These are phyloP conservation scores for Thielaviopsis musarum DNA, from an alignment of 2,329 filamentous ascomycete genomes.

Conservation along the genomic window DNA sequence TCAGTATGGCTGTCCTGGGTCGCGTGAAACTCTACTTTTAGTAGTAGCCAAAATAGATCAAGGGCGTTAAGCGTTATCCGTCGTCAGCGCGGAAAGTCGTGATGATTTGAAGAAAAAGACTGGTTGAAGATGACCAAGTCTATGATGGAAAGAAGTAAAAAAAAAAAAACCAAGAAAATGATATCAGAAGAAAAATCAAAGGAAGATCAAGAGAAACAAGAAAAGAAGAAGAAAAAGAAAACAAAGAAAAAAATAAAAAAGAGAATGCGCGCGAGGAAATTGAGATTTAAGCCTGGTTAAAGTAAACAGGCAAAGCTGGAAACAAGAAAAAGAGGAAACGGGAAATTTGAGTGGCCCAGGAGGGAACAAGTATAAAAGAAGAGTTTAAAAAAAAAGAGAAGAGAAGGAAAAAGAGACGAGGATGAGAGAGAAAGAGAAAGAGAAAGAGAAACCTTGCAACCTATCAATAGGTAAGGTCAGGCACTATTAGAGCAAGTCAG, in stretches of 20 bases:
- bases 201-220: conserved; percentile 5
- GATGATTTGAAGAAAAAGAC: no score
- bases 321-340: neutral
- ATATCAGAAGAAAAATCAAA: conserved; percentile 12
- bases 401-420: neutral
- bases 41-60: neutral
- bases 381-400: neutral
- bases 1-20: neutral
- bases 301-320: neutral
- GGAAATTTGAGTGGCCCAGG: conserved; percentile 4
- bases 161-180: neutral
- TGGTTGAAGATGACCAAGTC: no score
- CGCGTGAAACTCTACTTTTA: neutral
- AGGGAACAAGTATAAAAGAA: neutral
- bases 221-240: conserved; percentile 2
- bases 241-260: conserved; percentile 14
- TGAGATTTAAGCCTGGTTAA: neutral
- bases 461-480: neutral
- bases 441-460: neutral
- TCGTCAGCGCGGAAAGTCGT: neutral
- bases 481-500: neutral
- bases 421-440: neutral
- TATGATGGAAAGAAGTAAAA: neutral
- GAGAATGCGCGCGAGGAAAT: neutral
- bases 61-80: neutral